phyloP scores from a whole-genome alignment of 768 basidiomycete genomes.

The Kondoa malvinella region DNA sequence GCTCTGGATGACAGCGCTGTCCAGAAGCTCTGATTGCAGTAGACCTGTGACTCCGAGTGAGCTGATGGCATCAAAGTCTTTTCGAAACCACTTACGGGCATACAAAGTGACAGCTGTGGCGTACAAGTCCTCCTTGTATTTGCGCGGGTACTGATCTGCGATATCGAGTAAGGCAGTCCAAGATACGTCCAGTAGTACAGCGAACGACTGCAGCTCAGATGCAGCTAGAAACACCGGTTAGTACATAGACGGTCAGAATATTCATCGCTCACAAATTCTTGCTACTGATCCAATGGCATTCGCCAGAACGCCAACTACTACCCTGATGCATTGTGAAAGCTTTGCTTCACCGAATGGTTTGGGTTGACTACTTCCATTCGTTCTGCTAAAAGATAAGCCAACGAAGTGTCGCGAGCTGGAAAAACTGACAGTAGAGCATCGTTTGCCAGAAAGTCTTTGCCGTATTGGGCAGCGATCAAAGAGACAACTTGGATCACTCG shows the following conservation, averaged over 20 bases:
- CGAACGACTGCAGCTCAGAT: background rate
- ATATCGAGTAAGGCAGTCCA: background rate
- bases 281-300: too few relatives aligned
- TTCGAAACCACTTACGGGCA: background rate
- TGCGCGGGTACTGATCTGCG: background rate
- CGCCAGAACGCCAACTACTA: too few relatives aligned
- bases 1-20: conserved; percentile 60
- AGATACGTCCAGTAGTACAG: background rate
- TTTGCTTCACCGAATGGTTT: too few relatives aligned
- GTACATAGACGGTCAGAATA: too few relatives aligned
- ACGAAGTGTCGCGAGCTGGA: too few relatives aligned
- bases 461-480: background rate
- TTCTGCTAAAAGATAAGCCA: too few relatives aligned
- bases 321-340: too few relatives aligned
- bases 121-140: background rate
- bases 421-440: background rate
- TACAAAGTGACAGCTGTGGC: background rate
- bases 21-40: conserved; percentile 67
- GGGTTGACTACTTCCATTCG: too few relatives aligned
- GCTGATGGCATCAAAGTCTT: background rate
- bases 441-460: background rate
- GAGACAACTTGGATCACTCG: conserved; percentile 29
- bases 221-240: background rate
- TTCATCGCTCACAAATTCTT: too few relatives aligned
- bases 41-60: conserved; percentile 39